Base-by-base conservation (phyloP, 2,329 filamentous ascomycete genomes). In the Pseudogymnoascus pannorum region DNA sequence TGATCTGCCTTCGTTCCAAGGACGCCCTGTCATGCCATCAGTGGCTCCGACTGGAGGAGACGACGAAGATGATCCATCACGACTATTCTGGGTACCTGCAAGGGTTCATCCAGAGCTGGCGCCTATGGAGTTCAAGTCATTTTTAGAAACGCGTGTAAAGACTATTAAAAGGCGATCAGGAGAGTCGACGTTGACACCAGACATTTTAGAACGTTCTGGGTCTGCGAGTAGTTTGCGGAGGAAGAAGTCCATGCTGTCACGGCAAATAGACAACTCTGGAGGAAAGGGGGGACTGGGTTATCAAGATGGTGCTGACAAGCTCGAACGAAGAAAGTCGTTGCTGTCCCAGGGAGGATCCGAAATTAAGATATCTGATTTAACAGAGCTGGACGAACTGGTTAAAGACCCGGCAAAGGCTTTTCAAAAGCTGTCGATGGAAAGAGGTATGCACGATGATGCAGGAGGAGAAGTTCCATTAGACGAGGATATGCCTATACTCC, bases 191-290 rank as follows among this genome's bases (percentile, higher is more conserved):
- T 85, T 29, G 75, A 81, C 5, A 81, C 87, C 65, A 76, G 82
- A 68, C 66, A 66, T 80, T 67, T 64, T 83, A 70, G 77, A 85
- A 64, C 74, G 81, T 75, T 75, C 83, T 75, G 72, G 77, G 11
- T 84, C 80, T 4, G 72, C 69, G 11, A 83, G 83, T 14, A 82
- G 88, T 38, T 73, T 97, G 65, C 82, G 87, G 67, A 84, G 94
- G 68, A 96, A 96, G 75, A 96, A 94, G 75, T 97, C 93, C 0
- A 97, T 96, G 90, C 80, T 99, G 4, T 97, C 93, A 5, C 84
- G 88, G 62, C 92, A 97, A 72, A 89, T 99, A 63, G 89, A 96
- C 67, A 89, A 84, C 66, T 84, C 86, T 4, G 80, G 81, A 7
- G 81, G 81, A 0, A 76, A 76, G 63, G 79, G 77, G 22, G 79